Evolutionary conservation across 495 filamentous ascomycete species (phyloP), one percentile per base, ranked within the genome.

Genomic region (Penicillium roqueforti): DNA sequence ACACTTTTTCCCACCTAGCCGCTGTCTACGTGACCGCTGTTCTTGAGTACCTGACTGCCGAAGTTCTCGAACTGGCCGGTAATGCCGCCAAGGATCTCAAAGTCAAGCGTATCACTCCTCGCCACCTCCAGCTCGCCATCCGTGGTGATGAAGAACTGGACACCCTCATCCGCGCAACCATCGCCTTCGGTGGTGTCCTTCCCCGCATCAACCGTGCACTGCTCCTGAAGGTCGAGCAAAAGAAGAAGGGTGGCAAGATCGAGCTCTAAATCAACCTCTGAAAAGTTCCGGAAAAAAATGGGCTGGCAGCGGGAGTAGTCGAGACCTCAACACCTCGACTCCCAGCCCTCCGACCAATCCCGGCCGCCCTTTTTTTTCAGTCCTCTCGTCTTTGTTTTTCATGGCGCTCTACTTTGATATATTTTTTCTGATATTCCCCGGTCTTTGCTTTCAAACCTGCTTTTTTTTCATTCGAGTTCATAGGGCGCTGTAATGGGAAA

Each of bases 81-180:
- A 98, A 98, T 68, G 93, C 93, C 31, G 93, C 93, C 70, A 97
- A 97, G 80, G 93, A 98, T 73, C 87, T 97, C 62, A 98, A 98
- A 75, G 93, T 97, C 76, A 98, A 97, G 87, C 93, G 93, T 75
- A 98, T 98, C 76, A 98, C 93, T 3, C 93, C 93, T 28, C 93
- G 93, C 68, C 93, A 98, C 73, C 77, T 98, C 59, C 93, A 98
- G 73, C 89, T 98, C 42, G 93, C 93, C 61, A 98, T 98, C 72
- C 91, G 93, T 62, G 93, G 93, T 66, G 93, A 98, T 71, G 93
- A 98, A 77, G 93, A 98, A 76, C 80, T 98, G 59, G 93, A 98
- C 64, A 97, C 91, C 36, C 80, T 98, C 29, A 97, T 97, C 70
- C 88, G 95, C 61, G 93, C 93, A 26, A 98, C 93, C 43, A 98